Conservation (phyloP, 441 rosid species). For the Corymbia citriodora region DNA sequence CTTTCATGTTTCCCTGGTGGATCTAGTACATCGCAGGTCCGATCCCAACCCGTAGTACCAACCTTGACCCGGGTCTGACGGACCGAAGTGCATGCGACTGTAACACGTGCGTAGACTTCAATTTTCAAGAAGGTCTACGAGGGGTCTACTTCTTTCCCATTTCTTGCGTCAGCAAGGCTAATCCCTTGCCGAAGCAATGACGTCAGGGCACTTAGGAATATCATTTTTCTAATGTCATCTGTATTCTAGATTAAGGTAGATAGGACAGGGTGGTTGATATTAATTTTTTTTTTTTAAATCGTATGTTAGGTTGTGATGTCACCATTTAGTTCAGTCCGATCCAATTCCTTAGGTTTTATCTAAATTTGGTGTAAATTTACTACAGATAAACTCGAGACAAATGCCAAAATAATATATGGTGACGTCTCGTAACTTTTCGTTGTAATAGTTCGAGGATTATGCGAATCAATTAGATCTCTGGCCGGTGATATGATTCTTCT, state of each 20-base stretch:
- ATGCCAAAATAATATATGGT: background rate
- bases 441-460: background rate
- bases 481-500: background rate
- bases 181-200: background rate
- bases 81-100: background rate
- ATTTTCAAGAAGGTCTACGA: background rate
- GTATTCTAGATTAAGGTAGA: background rate
- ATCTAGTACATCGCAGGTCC: background rate
- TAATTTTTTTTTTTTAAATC: background rate
- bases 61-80: background rate
- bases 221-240: background rate
- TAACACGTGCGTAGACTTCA: background rate
- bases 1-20: background rate
- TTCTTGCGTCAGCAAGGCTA: background rate
- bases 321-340: background rate
- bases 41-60: background rate
- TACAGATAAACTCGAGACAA: background rate
- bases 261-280: background rate
- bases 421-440: background rate
- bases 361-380: background rate
- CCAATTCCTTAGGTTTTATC: background rate
- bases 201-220: background rate
- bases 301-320: background rate
- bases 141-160: background rate
- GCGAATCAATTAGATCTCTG: background rate